A percentile compares a stretch with the other conserved stretches of the same genome.
Conservation (phyloP, 495 filamentous ascomycete genomes). For the Penicillium maclennaniae region DNA sequence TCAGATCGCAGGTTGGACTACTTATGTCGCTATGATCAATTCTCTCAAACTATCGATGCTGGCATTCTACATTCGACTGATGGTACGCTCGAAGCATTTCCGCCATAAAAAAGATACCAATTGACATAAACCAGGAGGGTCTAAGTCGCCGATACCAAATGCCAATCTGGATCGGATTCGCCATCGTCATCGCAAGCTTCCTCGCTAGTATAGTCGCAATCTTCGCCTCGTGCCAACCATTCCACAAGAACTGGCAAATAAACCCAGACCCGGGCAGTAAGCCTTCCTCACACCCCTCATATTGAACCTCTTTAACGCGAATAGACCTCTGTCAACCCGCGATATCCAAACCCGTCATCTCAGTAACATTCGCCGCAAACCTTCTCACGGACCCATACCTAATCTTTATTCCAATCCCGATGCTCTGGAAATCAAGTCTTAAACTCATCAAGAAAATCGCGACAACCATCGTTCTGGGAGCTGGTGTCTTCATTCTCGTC, state of each 20-base stretch:
- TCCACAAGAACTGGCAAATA: constrained; percentile 54
- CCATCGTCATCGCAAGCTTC: constrained; percentile 41
- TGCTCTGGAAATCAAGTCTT: constrained; percentile 48
- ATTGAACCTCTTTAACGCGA: neutral
- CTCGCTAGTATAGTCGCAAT: constrained; percentile 45
- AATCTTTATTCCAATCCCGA: constrained; percentile 50
- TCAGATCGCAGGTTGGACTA: constrained; percentile 51
- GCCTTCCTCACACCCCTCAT: constrained; percentile 12
- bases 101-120: too few species aligned
- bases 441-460: constrained; percentile 44
- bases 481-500: constrained; percentile 47
- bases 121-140: constrained; percentile 21
- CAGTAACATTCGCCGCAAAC: constrained; percentile 46
- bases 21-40: constrained; percentile 50
- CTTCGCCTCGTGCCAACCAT: constrained; percentile 43
- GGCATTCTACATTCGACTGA: constrained; percentile 52
- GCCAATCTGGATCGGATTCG: constrained; percentile 46
- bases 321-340: constrained; percentile 49
- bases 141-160: constrained; percentile 34
- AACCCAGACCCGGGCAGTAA: constrained; percentile 51
- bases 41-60: constrained; percentile 50
- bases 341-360: constrained; percentile 41
- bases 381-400: constrained; percentile 51
- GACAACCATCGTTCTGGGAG: constrained; percentile 45
- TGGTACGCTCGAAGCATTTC: too few species aligned